Conservation (phyloP, 2,329 filamentous ascomycete genomes). For the Hypoxylon sp. region DNA sequence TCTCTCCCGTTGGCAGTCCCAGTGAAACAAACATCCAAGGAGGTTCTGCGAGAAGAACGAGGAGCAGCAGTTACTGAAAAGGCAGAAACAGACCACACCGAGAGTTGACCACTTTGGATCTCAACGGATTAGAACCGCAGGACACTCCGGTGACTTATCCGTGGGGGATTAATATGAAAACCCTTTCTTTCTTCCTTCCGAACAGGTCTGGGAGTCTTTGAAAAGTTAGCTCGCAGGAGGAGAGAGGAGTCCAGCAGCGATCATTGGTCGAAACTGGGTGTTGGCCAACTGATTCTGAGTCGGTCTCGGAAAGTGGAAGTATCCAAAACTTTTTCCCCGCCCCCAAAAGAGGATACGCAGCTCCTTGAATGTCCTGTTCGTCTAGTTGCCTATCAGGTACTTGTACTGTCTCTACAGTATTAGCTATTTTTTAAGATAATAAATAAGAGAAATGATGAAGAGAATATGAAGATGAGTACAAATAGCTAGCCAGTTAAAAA, state of each 20-base stretch:
- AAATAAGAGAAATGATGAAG: background rate
- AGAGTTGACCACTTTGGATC: conserved; percentile 45
- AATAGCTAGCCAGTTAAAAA: conserved; percentile 4
- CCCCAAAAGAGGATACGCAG: conserved; percentile 39
- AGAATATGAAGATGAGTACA: background rate
- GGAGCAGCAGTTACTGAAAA: conserved; percentile 38
- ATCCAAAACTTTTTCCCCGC: conserved; percentile 49
- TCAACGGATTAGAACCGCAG: conserved; percentile 43
- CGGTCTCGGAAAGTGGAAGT: conserved; percentile 53
- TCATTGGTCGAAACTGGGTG: conserved; percentile 49
- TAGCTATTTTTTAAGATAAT: conserved; percentile 3
- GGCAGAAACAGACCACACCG: conserved; percentile 36
- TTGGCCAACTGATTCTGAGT: conserved; percentile 54
- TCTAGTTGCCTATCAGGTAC: conserved; percentile 34
- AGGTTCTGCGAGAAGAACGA: conserved; percentile 29
- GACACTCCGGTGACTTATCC: conserved; percentile 41
- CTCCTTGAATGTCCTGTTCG: conserved; percentile 31
- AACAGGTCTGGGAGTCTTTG: conserved; percentile 48
- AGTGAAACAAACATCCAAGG: conserved; percentile 48
- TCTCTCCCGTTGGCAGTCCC: conserved; percentile 40
- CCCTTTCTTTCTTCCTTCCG: conserved; percentile 49
- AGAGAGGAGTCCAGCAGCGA: conserved; percentile 38
- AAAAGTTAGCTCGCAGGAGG: conserved; percentile 47
- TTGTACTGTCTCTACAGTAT: conserved; percentile 16
- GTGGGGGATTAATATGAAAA: conserved; percentile 50